Evolutionary conservation across 805 yeast genomes (phyloP).

Genomic region (Zygotorulaspora florentina): DNA sequence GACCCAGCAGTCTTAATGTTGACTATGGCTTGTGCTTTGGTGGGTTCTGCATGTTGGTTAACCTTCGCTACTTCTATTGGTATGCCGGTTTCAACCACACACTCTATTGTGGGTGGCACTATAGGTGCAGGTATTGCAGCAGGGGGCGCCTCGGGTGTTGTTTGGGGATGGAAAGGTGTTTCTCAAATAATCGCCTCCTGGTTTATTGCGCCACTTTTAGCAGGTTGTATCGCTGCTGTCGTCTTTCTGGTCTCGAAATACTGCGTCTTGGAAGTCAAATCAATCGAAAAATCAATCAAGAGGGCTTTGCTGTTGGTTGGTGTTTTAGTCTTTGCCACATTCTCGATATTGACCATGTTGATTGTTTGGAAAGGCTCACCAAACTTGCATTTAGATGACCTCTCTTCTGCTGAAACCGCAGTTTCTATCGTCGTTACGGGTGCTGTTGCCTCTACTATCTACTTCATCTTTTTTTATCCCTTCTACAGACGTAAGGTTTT

Average conservation of each 20-base stretch:
- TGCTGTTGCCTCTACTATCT: conserved; percentile 49
- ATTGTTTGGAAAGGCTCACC: conserved; percentile 83
- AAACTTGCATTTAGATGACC: conserved; percentile 50
- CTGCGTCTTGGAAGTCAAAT: conserved; percentile 48
- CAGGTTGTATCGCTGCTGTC: conserved; percentile 59
- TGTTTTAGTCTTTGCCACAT: conserved; percentile 53
- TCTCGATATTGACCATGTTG: conserved; percentile 65
- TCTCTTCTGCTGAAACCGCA: conserved; percentile 48
- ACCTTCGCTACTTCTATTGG: conserved; percentile 62
- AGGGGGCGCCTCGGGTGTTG: conserved; percentile 53
- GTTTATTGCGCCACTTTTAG: conserved; percentile 71
- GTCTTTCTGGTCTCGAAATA: conserved; percentile 58
- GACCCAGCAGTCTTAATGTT: conserved; percentile 72
- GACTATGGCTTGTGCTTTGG: conserved; percentile 69
- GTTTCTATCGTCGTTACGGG: conserved; percentile 66
- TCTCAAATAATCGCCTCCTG: conserved; percentile 72
- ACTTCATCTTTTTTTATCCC: conserved; percentile 55
- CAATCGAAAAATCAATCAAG: conserved; percentile 45
- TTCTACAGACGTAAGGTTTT: conserved; percentile 57
- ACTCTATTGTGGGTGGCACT: conserved; percentile 70
- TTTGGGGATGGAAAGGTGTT: conserved; percentile 77
- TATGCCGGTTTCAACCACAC: conserved; percentile 80
- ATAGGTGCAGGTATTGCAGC: conserved; percentile 76
- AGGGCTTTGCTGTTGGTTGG: conserved; percentile 59
- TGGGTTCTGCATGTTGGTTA: conserved; percentile 71